A percentile compares a stretch with the other conserved stretches of the same genome.
Evolutionary conservation across 345 rosid species (phyloP).

Genomic region (Salix dunnii): DNA sequence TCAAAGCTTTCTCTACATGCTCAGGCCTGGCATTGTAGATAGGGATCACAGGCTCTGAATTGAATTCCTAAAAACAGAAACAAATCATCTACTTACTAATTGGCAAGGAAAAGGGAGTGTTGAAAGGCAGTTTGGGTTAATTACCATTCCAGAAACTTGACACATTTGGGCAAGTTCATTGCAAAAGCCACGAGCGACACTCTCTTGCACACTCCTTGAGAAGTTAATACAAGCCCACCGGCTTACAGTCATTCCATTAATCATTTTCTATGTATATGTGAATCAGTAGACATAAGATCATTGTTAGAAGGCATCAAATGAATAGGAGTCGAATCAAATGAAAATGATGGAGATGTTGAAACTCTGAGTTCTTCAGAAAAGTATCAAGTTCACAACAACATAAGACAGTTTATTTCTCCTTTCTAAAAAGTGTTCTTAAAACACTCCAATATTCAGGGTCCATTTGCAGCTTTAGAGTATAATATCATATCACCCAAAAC

Average conservation of each 20-base stretch:
- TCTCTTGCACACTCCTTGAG: constrained; percentile 92
- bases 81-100: neutral
- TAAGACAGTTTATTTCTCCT: neutral
- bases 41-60: constrained; percentile 89
- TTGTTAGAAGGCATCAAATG: neutral
- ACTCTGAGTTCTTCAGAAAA: neutral
- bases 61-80: constrained; percentile 60
- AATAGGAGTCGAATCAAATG: neutral
- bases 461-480: neutral
- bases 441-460: neutral
- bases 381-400: neutral
- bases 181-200: constrained; percentile 86
- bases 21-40: constrained; percentile 88
- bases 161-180: constrained; percentile 96
- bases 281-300: constrained; percentile 10
- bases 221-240: constrained; percentile 98
- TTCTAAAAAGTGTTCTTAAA: neutral
- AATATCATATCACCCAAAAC: neutral
- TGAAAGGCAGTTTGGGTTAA: neutral
- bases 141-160: constrained; percentile 98
- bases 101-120: neutral
- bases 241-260: constrained; percentile 91
- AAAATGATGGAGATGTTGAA: neutral
- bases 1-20: constrained; percentile 95
- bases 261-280: constrained; percentile 68